Percentiles rank a stretch among this genome's conserved stretches.
Conservation (phyloP, 2,329 filamentous ascomycete genomes). For the Fusarium xylarioides region DNA sequence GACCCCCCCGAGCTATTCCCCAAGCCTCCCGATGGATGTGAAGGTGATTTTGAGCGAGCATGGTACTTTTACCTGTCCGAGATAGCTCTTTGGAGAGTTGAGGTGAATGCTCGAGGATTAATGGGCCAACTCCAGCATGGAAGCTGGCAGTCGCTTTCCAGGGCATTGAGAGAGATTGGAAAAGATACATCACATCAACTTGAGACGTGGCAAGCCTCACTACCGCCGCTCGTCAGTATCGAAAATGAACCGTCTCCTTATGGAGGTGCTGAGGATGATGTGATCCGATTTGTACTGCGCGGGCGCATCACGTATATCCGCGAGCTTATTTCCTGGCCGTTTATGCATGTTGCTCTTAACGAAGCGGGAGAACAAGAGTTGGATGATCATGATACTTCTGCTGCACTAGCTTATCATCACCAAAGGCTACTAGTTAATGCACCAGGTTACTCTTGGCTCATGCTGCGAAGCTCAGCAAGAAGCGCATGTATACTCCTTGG, state of each 20-base stretch:
- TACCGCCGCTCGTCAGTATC: background rate
- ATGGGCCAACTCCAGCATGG: background rate
- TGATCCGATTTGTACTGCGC: background rate
- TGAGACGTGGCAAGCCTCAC: background rate
- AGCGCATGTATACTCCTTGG: background rate
- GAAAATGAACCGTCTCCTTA: background rate
- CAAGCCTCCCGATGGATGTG: background rate
- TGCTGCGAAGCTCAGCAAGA: background rate
- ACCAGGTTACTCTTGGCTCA: background rate
- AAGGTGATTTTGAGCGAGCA: background rate
- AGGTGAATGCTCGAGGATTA: background rate
- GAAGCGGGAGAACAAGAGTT: background rate
- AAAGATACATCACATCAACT: background rate
- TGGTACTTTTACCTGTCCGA: background rate
- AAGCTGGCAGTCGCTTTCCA: background rate
- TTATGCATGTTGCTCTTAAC: background rate
- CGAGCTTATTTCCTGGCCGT: background rate
- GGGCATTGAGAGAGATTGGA: background rate
- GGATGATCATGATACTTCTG: background rate
- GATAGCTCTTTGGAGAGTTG: background rate
- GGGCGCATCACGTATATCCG: background rate
- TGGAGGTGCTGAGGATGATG: background rate
- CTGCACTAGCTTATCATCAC: background rate
- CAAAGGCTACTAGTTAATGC: background rate
- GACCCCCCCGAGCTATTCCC: background rate